phyloP scores from a whole-genome alignment of 345 rosid genomes.

The Populus pruinosa region DNA sequence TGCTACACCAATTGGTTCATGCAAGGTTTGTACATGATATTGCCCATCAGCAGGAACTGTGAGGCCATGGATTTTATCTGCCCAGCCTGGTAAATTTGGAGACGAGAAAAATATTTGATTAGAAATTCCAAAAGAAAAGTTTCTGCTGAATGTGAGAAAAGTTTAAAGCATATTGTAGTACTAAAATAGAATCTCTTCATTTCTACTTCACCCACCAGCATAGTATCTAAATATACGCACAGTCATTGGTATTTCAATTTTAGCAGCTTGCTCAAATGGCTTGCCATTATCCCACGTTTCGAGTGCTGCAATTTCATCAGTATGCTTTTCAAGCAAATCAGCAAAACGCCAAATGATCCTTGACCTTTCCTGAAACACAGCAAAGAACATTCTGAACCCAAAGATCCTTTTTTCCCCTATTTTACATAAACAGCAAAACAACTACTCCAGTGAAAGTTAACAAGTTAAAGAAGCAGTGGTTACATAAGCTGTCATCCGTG shows the following conservation, averaged over 20 bases:
- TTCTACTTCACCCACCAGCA: constrained; percentile 50
- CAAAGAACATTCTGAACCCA: constrained; percentile 3
- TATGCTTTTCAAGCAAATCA: constrained; percentile 81
- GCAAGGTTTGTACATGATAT: constrained; percentile 73
- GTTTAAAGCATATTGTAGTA: background rate
- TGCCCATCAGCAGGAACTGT: constrained; percentile 73
- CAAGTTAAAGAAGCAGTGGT: background rate
- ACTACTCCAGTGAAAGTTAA: background rate
- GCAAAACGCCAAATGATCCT: constrained; percentile 63
- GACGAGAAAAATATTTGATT: background rate
- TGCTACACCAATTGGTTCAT: constrained; percentile 91
- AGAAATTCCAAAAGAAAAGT: background rate
- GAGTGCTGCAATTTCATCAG: constrained; percentile 74
- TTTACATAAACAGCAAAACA: background rate
- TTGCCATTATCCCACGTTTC: constrained; percentile 97
- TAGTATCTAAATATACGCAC: constrained; percentile 72
- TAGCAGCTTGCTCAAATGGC: constrained; percentile 73
- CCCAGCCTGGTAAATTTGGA: constrained; percentile 60
- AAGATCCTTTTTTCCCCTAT: background rate
- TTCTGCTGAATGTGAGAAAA: background rate
- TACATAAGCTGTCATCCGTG: constrained; percentile 87
- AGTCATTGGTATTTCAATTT: constrained; percentile 66
- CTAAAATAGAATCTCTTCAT: background rate
- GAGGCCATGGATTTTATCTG: constrained; percentile 93
- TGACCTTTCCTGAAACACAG: constrained; percentile 66